Conservation (phyloP, 202 grass and related monocot species). For the Dendrocalamus latiflorus region DNA sequence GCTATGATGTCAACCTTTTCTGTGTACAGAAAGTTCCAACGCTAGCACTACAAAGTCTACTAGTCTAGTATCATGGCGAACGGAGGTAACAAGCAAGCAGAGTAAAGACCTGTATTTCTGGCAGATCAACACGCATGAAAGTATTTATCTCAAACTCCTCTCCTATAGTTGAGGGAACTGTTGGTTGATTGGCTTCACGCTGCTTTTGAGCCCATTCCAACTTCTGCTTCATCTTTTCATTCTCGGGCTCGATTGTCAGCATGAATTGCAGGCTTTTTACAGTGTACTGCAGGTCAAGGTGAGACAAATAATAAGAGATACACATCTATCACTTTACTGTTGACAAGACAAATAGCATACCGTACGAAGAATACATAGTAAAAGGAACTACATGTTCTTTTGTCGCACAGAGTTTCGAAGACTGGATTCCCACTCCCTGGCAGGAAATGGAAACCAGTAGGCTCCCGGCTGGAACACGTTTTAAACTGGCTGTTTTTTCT, state of each 20-base stretch:
- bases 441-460: too few relatives aligned
- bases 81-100: not conserved
- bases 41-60: not conserved
- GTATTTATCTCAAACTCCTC: constrained; percentile 92
- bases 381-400: not conserved
- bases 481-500: too few relatives aligned
- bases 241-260: constrained; percentile 69
- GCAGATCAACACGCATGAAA: constrained; percentile 85
- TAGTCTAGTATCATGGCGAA: not conserved
- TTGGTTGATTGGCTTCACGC: constrained; percentile 48
- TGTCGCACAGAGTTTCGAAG: too few relatives aligned
- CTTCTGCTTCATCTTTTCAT: constrained; percentile 75
- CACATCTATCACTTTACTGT: not conserved
- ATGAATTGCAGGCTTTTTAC: constrained; percentile 76
- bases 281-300: constrained; percentile 58
- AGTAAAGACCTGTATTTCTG: constrained; percentile 70
- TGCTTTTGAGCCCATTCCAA: constrained; percentile 74
- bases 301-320: constrained; percentile 18
- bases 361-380: not conserved
- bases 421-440: too few relatives aligned
- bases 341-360: not conserved
- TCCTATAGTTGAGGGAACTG: constrained; percentile 80
- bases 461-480: too few relatives aligned
- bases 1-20: not conserved
- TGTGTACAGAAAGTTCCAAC: not conserved